These are phyloP conservation scores for Tulasnella sp. DNA, from an alignment of 768 basidiomycete genomes.

Conservation along the genomic window DNA sequence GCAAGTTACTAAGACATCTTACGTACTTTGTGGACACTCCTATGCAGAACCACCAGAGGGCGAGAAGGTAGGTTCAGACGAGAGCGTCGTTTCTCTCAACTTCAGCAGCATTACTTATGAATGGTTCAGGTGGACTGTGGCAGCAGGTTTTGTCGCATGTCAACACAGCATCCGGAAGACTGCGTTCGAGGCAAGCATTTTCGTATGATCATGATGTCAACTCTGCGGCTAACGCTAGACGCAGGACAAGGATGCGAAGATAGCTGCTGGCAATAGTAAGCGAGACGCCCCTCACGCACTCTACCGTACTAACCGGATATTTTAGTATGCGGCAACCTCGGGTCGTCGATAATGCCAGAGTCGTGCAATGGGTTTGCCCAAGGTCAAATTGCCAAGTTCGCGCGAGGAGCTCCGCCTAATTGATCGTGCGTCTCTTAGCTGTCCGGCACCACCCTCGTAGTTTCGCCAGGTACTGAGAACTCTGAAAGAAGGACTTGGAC, in stretches of 20 bases:
- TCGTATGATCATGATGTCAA: background rate
- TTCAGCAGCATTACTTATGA: background rate
- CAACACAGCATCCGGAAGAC: constrained; percentile 12
- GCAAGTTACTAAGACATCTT: constrained; percentile 6
- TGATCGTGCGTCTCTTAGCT: constrained; percentile 2
- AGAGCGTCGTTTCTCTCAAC: background rate
- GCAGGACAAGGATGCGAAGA: constrained; percentile 14
- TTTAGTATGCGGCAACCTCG: constrained; percentile 15
- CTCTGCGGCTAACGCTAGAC: background rate
- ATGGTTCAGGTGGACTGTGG: constrained; percentile 6
- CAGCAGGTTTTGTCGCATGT: constrained; percentile 4
- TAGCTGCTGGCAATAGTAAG: constrained; percentile 20
- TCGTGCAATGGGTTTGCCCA: constrained; percentile 11
- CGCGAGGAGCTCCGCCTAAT: background rate
- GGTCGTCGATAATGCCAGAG: constrained; percentile 9
- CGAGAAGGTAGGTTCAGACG: background rate
- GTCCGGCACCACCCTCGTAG: background rate
- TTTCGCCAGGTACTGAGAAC: background rate
- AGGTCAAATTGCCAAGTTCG: background rate
- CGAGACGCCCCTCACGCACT: background rate
- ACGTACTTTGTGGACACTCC: constrained; percentile 9
- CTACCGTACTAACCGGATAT: background rate
- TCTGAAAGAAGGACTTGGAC: constrained; percentile 2
- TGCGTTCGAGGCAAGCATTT: constrained; percentile 8
- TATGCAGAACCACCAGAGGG: constrained; percentile 13